Evolutionary conservation across 768 basidiomycete species (phyloP).

Genomic region (Sistotremastrum suecicum): DNA sequence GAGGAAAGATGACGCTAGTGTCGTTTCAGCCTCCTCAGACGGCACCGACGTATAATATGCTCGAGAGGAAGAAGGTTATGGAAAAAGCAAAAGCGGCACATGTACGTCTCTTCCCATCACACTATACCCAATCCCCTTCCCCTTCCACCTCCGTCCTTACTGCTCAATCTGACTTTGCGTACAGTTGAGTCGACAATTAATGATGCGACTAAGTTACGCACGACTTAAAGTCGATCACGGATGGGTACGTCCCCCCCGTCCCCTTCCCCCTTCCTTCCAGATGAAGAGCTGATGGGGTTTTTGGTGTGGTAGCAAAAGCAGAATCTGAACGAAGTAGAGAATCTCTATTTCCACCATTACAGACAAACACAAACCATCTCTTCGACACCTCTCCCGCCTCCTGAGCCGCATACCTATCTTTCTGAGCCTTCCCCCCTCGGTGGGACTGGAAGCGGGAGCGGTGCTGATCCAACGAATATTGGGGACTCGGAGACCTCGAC

Average conservation of each 20-base stretch:
- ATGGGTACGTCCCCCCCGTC: constrained; percentile 38
- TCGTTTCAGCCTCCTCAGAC: no score
- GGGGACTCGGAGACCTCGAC: constrained; percentile 7
- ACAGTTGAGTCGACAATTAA: constrained; percentile 58
- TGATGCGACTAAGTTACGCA: constrained; percentile 64
- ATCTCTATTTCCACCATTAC: constrained; percentile 66
- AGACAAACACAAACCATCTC: constrained; percentile 22
- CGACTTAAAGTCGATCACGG: constrained; percentile 69
- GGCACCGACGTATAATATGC: no score
- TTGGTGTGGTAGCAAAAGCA: constrained; percentile 45
- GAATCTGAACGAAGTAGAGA: constrained; percentile 69
- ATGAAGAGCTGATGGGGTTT: background rate
- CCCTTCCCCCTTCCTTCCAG: background rate
- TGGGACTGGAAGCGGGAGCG: background rate
- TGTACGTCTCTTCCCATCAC: constrained; percentile 22
- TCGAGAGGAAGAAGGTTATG: constrained; percentile 27
- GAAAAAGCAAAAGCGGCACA: constrained; percentile 45
- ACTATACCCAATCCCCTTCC: background rate
- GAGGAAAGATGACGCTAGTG: no score
- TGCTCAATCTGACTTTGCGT: background rate
- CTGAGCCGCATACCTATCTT: background rate
- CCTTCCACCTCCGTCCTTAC: background rate
- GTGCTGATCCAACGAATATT: constrained; percentile 10
- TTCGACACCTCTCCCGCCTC: constrained; percentile 13
- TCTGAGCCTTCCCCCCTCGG: background rate